These are phyloP conservation scores for Hypomontagnella submonticulosa DNA, from an alignment of 495 filamentous ascomycete species.

Conservation along the genomic window DNA sequence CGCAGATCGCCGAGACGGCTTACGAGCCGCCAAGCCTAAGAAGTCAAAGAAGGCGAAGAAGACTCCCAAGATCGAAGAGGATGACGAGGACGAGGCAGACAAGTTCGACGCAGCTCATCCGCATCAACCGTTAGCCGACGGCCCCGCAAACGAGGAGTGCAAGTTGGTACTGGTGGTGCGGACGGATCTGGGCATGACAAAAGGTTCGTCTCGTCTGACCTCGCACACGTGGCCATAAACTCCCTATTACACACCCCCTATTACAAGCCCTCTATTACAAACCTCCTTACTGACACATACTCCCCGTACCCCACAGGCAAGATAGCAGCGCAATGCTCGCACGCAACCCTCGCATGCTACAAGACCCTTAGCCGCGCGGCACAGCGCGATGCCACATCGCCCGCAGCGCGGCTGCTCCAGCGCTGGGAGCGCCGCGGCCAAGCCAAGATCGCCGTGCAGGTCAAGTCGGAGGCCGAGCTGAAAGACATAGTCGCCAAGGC, in stretches of 20 bases:
- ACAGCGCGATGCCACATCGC: conserved; percentile 55
- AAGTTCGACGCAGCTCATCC: neutral
- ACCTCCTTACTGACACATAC: neutral
- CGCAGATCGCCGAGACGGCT: conserved; percentile 60
- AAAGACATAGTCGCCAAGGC: conserved; percentile 79
- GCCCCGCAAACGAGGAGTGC: conserved; percentile 78
- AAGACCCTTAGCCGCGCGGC: conserved; percentile 75
- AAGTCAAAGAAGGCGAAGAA: conserved; percentile 38
- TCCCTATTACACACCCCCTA: neutral
- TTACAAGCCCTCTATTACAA: neutral
- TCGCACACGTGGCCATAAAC: neutral
- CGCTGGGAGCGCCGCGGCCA: conserved; percentile 89
- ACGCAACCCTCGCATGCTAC: conserved; percentile 97
- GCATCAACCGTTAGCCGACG: conserved; percentile 45
- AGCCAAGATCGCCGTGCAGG: conserved; percentile 90
- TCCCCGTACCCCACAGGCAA: conserved; percentile 71
- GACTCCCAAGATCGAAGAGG: conserved; percentile 14
- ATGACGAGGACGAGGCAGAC: conserved; percentile 22
- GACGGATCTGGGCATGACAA: conserved; percentile 95
- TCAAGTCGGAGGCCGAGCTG: conserved; percentile 86
- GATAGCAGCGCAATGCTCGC: conserved; percentile 95
- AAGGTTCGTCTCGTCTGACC: conserved; percentile 67
- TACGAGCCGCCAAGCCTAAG: conserved; percentile 45
- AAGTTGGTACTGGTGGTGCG: conserved; percentile 93
- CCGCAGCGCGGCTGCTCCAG: conserved; percentile 71